phyloP scores from a whole-genome alignment of 768 basidiomycete genomes.

The Suillus clintonianus region DNA sequence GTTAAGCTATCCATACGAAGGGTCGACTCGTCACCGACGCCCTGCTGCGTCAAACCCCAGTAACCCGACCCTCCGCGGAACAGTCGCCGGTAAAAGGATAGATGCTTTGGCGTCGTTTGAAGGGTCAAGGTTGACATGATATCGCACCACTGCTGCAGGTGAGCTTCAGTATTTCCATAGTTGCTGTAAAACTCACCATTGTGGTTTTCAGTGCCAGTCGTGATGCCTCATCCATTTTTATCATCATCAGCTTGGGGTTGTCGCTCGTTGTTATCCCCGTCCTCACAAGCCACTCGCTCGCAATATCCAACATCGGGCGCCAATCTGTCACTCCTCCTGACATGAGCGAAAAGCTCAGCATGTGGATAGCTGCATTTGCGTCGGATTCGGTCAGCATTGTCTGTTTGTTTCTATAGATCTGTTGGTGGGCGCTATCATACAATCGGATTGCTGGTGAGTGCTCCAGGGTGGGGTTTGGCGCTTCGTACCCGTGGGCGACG shows the following conservation, averaged over 20 bases:
- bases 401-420: conserved; percentile 57
- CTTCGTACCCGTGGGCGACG: conserved; percentile 61
- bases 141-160: conserved; percentile 67
- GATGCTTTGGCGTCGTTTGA: conserved; percentile 63
- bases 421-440: conserved; percentile 67
- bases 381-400: conserved; percentile 64
- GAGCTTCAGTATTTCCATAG: neutral
- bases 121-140: conserved; percentile 68
- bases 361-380: conserved; percentile 77
- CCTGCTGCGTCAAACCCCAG: conserved; percentile 37
- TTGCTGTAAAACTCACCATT: conserved; percentile 53
- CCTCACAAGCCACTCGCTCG: conserved; percentile 75
- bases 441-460: conserved; percentile 63
- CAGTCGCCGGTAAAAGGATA: conserved; percentile 65
- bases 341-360: conserved; percentile 72
- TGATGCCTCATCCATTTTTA: conserved; percentile 51
- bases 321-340: conserved; percentile 70
- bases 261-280: conserved; percentile 64
- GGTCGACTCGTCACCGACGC: conserved; percentile 40
- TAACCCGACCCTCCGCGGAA: conserved; percentile 54
- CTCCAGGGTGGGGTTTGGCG: conserved; percentile 52
- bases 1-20: conserved; percentile 68
- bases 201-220: conserved; percentile 69
- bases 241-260: conserved; percentile 61
- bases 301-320: conserved; percentile 67